Evolutionary conservation across 2,329 filamentous ascomycete species (phyloP).

Genomic region (Penicillium palitans): DNA sequence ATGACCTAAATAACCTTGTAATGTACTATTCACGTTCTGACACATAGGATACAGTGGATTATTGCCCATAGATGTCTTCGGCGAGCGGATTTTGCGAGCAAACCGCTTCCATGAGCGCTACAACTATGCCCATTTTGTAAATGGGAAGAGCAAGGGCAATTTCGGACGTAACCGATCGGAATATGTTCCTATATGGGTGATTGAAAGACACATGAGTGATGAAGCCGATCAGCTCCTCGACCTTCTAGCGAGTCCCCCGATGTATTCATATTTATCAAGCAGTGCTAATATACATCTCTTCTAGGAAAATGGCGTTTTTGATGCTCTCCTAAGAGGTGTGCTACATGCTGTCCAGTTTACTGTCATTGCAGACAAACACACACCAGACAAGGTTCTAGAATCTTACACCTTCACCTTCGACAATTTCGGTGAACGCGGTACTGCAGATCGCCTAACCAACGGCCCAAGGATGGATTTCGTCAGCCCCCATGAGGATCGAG

Average conservation of each 20-base stretch:
- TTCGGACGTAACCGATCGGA: background rate
- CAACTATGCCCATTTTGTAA: background rate
- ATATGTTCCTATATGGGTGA: background rate
- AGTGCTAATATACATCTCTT: background rate
- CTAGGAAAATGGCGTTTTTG: background rate
- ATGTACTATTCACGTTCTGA: background rate
- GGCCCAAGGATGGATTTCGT: background rate
- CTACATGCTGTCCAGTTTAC: background rate
- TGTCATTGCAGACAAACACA: background rate
- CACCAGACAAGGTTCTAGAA: background rate
- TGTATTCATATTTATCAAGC: background rate
- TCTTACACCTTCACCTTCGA: background rate
- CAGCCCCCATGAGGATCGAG: background rate
- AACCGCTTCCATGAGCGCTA: background rate
- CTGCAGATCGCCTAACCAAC: background rate
- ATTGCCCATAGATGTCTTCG: background rate
- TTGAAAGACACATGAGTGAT: background rate
- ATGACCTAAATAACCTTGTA: background rate
- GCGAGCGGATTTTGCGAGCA: background rate
- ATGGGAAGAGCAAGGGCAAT: background rate
- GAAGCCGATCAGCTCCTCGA: background rate
- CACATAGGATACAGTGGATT: background rate
- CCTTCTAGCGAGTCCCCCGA: background rate
- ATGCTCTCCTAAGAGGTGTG: background rate
- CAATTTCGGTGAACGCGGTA: background rate